Conservation (phyloP, 495 filamentous ascomycete genomes). For the Platismatia glauca region DNA sequence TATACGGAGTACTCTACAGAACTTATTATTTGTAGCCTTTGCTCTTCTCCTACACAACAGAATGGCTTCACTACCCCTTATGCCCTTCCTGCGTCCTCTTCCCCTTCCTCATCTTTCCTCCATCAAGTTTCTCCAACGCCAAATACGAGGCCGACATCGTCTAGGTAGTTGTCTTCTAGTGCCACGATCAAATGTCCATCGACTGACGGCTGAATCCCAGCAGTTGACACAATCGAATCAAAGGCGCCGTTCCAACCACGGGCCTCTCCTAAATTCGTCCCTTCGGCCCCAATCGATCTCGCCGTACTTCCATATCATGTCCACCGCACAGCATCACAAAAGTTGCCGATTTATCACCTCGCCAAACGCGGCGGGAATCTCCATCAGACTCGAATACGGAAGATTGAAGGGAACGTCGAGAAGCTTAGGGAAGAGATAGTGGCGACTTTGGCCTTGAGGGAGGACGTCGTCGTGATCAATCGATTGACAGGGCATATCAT, state of each 20-base stretch:
- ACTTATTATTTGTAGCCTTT: no score
- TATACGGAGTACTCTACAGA: no score
- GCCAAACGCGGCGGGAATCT: constrained; percentile 69
- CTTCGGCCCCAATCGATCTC: constrained; percentile 16
- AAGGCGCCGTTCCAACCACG: neutral
- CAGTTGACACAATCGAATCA: neutral
- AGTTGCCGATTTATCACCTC: constrained; percentile 71
- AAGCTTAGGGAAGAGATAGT: constrained; percentile 46
- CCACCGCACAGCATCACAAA: constrained; percentile 56
- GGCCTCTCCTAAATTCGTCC: neutral
- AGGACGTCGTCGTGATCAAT: constrained; percentile 44
- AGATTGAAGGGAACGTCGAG: constrained; percentile 61
- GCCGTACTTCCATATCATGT: constrained; percentile 56
- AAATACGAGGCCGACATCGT: constrained; percentile 9
- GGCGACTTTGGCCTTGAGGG: constrained; percentile 37
- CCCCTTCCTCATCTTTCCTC: constrained; percentile 2
- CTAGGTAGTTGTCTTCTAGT: neutral
- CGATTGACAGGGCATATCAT: constrained; percentile 53
- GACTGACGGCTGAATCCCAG: neutral
- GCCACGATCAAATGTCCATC: neutral
- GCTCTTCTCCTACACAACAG: neutral
- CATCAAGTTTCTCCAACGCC: neutral
- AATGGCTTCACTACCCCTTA: constrained; percentile 5
- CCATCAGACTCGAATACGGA: constrained; percentile 65
- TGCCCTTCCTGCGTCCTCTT: constrained; percentile 13